Percentiles rank a stretch among this genome's conserved stretches.
phyloP scores from a whole-genome alignment of 2,329 filamentous ascomycete species.

The Scedosporium boydii region DNA sequence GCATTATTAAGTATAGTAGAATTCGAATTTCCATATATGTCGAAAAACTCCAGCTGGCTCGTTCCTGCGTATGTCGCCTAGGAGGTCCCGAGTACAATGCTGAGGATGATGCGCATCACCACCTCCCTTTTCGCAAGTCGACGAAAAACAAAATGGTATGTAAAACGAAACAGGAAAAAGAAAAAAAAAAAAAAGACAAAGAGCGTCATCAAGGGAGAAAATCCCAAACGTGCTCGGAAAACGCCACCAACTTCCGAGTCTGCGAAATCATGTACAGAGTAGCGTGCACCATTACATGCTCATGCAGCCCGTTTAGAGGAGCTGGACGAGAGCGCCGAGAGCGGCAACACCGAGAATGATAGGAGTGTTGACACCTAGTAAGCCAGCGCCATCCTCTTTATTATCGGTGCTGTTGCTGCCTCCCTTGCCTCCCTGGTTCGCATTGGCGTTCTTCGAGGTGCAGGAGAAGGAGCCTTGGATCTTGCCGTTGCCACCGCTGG shows the following conservation, averaged over 20 bases:
- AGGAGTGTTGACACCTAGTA: conserved; percentile 35
- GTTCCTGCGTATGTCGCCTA: neutral
- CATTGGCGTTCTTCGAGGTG: conserved; percentile 36
- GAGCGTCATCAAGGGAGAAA: conserved; percentile 1
- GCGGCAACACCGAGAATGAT: conserved; percentile 36
- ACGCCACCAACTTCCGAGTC: neutral
- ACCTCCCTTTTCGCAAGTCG: neutral
- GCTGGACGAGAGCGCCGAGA: conserved; percentile 36
- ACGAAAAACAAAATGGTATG: conserved; percentile 7
- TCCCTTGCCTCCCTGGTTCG: conserved; percentile 35
- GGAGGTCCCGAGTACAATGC: neutral
- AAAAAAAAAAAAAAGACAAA: neutral
- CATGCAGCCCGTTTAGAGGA: conserved; percentile 33
- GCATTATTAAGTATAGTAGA: conserved; percentile 2
- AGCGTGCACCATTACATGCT: neutral
- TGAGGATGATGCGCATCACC: neutral
- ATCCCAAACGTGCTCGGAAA: neutral
- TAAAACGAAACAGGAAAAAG: conserved; percentile 2
- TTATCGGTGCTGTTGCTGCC: conserved; percentile 20
- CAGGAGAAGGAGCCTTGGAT: conserved; percentile 42
- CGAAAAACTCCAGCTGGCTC: conserved; percentile 2
- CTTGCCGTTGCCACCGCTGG: conserved; percentile 24
- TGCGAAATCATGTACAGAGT: conserved; percentile 1
- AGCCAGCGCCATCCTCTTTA: conserved; percentile 32
- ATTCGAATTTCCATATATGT: neutral